These are phyloP conservation scores for Achaetomium macrosporum DNA, from an alignment of 2,329 filamentous ascomycete species.

Conservation along the genomic window DNA sequence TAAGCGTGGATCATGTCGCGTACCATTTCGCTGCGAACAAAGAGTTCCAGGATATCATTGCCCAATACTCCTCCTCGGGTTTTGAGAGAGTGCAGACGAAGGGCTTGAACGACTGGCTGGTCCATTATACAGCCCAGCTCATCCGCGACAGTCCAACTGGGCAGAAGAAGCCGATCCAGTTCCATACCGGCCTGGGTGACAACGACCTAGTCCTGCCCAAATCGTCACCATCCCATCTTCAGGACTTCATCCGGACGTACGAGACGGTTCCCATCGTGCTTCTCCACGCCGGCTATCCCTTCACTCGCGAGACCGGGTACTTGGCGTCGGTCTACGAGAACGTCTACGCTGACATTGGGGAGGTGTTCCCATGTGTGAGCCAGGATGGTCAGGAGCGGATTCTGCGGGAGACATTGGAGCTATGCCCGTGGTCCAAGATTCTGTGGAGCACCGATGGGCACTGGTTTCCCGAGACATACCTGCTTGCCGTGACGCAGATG, in stretches of 20 bases:
- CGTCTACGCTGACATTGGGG: slow-evolving; percentile 75
- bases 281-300: slow-evolving; percentile 76
- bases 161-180: slow-evolving; percentile 67
- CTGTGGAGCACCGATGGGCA: slow-evolving; percentile 78
- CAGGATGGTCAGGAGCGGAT: slow-evolving; percentile 68
- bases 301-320: slow-evolving; percentile 71
- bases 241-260: slow-evolving; percentile 65
- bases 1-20: slow-evolving; percentile 34
- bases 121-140: slow-evolving; percentile 56
- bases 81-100: slow-evolving; percentile 56
- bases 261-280: slow-evolving; percentile 68
- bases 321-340: slow-evolving; percentile 72
- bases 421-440: slow-evolving; percentile 69
- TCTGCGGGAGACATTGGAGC: slow-evolving; percentile 65
- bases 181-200: slow-evolving; percentile 79
- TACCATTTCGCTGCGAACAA: slow-evolving; percentile 38
- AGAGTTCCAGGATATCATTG: slow-evolving; percentile 34
- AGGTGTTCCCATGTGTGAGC: slow-evolving; percentile 74
- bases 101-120: slow-evolving; percentile 62
- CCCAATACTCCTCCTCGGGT: slow-evolving; percentile 26
- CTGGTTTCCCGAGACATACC: slow-evolving; percentile 71
- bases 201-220: slow-evolving; percentile 66
- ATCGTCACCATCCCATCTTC: slow-evolving; percentile 69
- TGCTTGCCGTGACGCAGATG: slow-evolving; percentile 66
- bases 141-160: slow-evolving; percentile 42